phyloP scores from a whole-genome alignment of 805 yeast genomes.

The Candida insectalens region DNA sequence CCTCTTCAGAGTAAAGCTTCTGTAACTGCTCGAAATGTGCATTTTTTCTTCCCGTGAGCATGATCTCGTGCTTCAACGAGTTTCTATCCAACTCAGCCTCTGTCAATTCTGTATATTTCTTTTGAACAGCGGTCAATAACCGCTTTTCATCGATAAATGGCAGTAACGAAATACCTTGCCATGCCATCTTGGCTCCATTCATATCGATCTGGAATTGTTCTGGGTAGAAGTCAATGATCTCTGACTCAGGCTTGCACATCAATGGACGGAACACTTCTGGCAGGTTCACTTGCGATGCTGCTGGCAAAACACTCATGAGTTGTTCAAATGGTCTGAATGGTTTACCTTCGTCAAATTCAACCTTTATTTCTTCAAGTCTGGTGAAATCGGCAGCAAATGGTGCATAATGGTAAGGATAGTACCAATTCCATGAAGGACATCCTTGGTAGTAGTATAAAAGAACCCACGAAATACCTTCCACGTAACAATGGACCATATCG shows the following conservation, averaged over 20 bases:
- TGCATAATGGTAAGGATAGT: conserved; percentile 93
- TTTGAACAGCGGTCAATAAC: conserved; percentile 55
- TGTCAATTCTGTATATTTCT: conserved; percentile 51
- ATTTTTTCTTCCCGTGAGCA: conserved; percentile 60
- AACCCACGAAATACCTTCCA: conserved; percentile 98
- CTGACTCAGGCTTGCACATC: conserved; percentile 73
- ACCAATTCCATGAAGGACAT: conserved; percentile 99
- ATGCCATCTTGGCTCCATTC: conserved; percentile 90
- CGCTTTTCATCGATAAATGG: conserved; percentile 88
- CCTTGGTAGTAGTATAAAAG: conserved; percentile 91
- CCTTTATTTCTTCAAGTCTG: conserved; percentile 39
- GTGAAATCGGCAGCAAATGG: conserved; percentile 89
- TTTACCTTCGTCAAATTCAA: conserved; percentile 53
- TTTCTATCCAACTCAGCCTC: conserved; percentile 66
- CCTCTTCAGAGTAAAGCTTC: conserved; percentile 31
- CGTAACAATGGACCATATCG: conserved; percentile 59
- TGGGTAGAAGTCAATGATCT: conserved; percentile 86
- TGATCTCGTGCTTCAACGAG: conserved; percentile 56
- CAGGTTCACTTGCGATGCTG: conserved; percentile 79
- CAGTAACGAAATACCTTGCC: conserved; percentile 88
- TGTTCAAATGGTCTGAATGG: conserved; percentile 92
- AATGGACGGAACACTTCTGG: conserved; percentile 75
- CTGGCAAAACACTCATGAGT: conserved; percentile 90
- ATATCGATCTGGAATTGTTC: conserved; percentile 81
- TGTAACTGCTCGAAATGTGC: conserved; percentile 33